These are phyloP conservation scores for Amylostereum areolatum DNA, from an alignment of 1,284 basidiomycete genomes.

Conservation along the genomic window DNA sequence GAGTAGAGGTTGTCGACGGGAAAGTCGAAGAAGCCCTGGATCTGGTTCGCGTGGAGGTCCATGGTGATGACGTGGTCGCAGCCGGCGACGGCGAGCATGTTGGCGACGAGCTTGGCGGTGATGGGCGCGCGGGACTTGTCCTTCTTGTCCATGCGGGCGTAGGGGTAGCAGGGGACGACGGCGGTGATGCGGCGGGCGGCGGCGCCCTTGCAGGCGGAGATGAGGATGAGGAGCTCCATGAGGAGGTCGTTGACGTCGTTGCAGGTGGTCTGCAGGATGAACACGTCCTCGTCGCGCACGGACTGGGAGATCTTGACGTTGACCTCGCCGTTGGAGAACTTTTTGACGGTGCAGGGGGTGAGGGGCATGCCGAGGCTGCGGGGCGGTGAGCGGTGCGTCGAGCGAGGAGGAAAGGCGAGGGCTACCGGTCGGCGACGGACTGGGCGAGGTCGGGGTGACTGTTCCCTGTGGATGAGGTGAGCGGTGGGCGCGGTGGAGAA, in stretches of 20 bases:
- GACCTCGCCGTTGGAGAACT: conserved; percentile 95
- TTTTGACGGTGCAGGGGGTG: conserved; percentile 88
- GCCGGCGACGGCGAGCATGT: conserved; percentile 94
- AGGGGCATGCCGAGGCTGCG: conserved; percentile 85
- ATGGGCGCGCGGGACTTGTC: conserved; percentile 96
- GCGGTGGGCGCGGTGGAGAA: conserved; percentile 9
- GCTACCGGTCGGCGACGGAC: conserved; percentile 92
- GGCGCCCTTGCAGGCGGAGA: conserved; percentile 95
- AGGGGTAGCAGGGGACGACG: conserved; percentile 97
- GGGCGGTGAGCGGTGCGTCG: conserved; percentile 29
- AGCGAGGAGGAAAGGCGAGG: conserved; percentile 33
- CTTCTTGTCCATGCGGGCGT: conserved; percentile 97
- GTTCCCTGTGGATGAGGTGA: conserved; percentile 63
- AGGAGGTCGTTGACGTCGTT: conserved; percentile 79
- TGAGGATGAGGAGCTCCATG: conserved; percentile 89
- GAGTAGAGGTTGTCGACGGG: conserved; percentile 96
- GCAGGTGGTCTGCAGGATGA: conserved; percentile 88
- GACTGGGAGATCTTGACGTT: conserved; percentile 91
- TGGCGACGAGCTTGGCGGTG: conserved; percentile 97
- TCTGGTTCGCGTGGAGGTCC: conserved; percentile 97
- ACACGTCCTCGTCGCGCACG: conserved; percentile 95
- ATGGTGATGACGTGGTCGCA: conserved; percentile 99
- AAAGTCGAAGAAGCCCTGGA: conserved; percentile 99
- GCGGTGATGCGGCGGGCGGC: conserved; percentile 96
- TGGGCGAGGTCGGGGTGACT: conserved; percentile 96